phyloP scores from a whole-genome alignment of 2,329 filamentous ascomycete genomes.

The Zymoseptoria crescenta region DNA sequence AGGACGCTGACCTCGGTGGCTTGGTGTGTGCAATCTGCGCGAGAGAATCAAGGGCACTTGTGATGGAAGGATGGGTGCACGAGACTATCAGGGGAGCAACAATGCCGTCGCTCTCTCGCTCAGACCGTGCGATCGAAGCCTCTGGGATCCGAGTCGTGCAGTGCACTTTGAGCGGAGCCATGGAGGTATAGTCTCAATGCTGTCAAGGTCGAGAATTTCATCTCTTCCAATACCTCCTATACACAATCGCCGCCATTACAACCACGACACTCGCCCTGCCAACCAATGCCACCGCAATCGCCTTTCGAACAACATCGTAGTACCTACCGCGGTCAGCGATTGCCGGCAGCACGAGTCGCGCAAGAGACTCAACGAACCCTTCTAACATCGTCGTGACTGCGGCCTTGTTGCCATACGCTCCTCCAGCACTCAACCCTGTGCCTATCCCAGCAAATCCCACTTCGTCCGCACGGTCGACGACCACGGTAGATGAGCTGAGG shows the following conservation, averaged over 20 bases:
- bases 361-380: conserved; percentile 31
- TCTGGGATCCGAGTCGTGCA: no score
- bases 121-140: no score
- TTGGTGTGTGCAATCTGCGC: no score
- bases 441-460: conserved; percentile 40
- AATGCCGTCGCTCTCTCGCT: no score
- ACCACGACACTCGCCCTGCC: conserved; percentile 24
- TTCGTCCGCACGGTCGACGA: conserved; percentile 31
- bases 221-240: conserved; percentile 7
- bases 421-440: conserved; percentile 32
- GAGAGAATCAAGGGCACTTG: no score
- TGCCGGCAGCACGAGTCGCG: conserved; percentile 18
- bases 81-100: no score
- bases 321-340: conserved; percentile 34
- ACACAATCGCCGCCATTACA: conserved; percentile 12
- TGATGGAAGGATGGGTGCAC: no score
- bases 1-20: no score
- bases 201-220: background rate
- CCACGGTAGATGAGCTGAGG: conserved; percentile 6
- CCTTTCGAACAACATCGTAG: conserved; percentile 43
- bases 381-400: conserved; percentile 44
- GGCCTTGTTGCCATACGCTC: conserved; percentile 31
- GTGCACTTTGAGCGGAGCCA: no score
- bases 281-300: conserved; percentile 38
- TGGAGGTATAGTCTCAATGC: background rate